Evolutionary conservation across 805 yeast genomes (phyloP), one percentile per base, ranked within the genome.

Genomic region (Pachysolen tannophilus): DNA sequence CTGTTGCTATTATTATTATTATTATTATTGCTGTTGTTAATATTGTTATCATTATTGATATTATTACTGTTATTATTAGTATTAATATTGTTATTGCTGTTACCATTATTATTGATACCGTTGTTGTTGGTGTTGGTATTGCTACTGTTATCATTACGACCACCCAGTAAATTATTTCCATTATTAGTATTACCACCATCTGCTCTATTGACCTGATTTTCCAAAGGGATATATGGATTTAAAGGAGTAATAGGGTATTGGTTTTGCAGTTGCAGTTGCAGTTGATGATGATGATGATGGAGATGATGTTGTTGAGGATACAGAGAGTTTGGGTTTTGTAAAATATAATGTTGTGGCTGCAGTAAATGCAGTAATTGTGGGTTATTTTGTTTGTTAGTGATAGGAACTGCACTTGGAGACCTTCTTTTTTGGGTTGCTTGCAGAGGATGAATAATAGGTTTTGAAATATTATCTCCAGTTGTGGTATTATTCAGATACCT

Each of bases 171-270:
- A 8, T 23, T 28, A 24, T 14, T 24, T 19, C 30, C 30, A 20
- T 16, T 28, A 11, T 9, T 23, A 10, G 20, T 9, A 26, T 18
- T 26, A 7, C 24, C 20, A 19, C 27, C 27, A 20, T 24, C 26
- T 5, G 26, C 13, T 18, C 33, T 29, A 26, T 34, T 34, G 6
- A 34, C 38, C 15, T 35, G 33, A 21, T 35, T 35, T 9, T 35
- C 38, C 27, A 35, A 19, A 30, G 34, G 15, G 25, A 35, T 35
- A 26, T 30, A 30, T 16, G 34, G 33, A 13, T 28, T 15, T 5
- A 26, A 35, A 14, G 5, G 38, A 19, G 27, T n/a, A 35, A n/a
- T 10, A 10, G 4, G 19, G 14, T 20, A 26, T 30, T 10, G 33
- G 16, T 20, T 10, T 20, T 19, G 33, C 18, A 11, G 33, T 16